Evolutionary conservation across 441 rosid genomes (phyloP).

Genomic region (Erodium texanum): DNA sequence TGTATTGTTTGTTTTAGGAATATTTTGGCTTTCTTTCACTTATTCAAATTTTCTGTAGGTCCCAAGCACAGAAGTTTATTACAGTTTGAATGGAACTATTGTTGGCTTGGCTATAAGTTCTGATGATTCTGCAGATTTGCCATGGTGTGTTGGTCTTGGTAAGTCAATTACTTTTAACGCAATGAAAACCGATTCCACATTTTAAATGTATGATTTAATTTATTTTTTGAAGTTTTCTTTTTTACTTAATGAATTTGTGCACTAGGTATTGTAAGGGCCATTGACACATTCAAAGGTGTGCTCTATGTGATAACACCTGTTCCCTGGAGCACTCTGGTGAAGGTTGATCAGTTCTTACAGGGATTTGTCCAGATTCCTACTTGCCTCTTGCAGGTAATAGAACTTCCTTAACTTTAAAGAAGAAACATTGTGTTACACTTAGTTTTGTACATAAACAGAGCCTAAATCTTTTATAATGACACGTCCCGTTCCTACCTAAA

Average conservation of each 20-base stretch:
- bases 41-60: slow-evolving; percentile 38
- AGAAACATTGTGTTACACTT: too few species aligned
- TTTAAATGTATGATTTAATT: neutral
- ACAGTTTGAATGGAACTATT: slow-evolving; percentile 72
- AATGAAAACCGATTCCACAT: neutral
- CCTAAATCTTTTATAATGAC: too few species aligned
- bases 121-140: slow-evolving; percentile 46
- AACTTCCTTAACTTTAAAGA: neutral
- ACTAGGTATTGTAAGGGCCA: slow-evolving; percentile 82
- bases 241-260: slow-evolving; percentile 13
- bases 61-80: slow-evolving; percentile 50
- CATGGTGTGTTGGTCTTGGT: slow-evolving; percentile 87
- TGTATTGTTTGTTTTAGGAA: neutral
- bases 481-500: too few species aligned
- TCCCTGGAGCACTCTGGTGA: slow-evolving; percentile 56
- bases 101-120: slow-evolving; percentile 80
- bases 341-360: slow-evolving; percentile 70
- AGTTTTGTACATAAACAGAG: too few species aligned
- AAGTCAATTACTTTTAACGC: slow-evolving; percentile 25
- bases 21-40: slow-evolving; percentile 14
- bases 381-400: slow-evolving; percentile 65
- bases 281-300: slow-evolving; percentile 53
- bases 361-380: slow-evolving; percentile 73
- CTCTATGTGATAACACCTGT: slow-evolving; percentile 77
- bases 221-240: too few species aligned